A percentile compares a stretch with the other conserved stretches of the same genome.
phyloP scores from a whole-genome alignment of 2,329 filamentous ascomycete genomes.

The Incumbomyces delicatus region DNA sequence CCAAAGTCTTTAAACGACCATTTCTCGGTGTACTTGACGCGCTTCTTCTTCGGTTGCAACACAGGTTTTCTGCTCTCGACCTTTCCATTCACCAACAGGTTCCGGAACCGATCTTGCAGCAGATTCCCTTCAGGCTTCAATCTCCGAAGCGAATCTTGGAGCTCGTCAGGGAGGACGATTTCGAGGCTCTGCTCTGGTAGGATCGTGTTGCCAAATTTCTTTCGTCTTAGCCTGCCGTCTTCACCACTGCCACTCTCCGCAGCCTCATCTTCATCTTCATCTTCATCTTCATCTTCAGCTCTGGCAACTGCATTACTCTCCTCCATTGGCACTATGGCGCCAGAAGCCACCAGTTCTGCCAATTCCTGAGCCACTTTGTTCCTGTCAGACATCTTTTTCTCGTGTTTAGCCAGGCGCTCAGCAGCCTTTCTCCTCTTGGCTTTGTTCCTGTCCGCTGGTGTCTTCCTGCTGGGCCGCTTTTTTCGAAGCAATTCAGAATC shows the following conservation, averaged over 20 bases:
- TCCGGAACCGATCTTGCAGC: slow-evolving; percentile 83
- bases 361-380: slow-evolving; percentile 62
- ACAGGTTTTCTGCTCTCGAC: slow-evolving; percentile 72
- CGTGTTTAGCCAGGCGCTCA: slow-evolving; percentile 65
- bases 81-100: slow-evolving; percentile 77
- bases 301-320: slow-evolving; percentile 40
- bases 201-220: slow-evolving; percentile 12
- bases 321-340: slow-evolving; percentile 37
- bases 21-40: slow-evolving; percentile 79
- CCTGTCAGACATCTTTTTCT: slow-evolving; percentile 62
- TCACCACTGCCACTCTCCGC: slow-evolving; percentile 42
- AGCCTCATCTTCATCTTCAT: slow-evolving; percentile 29
- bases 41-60: slow-evolving; percentile 72
- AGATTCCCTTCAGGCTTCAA: slow-evolving; percentile 94
- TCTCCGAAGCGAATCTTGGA: slow-evolving; percentile 69
- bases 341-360: slow-evolving; percentile 33
- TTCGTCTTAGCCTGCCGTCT: slow-evolving; percentile 11
- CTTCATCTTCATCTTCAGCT: slow-evolving; percentile 23
- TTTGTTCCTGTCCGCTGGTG: slow-evolving; percentile 74
- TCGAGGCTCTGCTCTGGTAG: slow-evolving; percentile 72
- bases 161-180: slow-evolving; percentile 70
- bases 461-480: slow-evolving; percentile 78
- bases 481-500: slow-evolving; percentile 58
- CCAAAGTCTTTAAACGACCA: slow-evolving; percentile 96
- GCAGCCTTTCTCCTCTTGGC: slow-evolving; percentile 81